A percentile compares a stretch with the other conserved stretches of the same genome.
Conservation (phyloP, 129 eudicot species). For the Glebionis coronaria region DNA sequence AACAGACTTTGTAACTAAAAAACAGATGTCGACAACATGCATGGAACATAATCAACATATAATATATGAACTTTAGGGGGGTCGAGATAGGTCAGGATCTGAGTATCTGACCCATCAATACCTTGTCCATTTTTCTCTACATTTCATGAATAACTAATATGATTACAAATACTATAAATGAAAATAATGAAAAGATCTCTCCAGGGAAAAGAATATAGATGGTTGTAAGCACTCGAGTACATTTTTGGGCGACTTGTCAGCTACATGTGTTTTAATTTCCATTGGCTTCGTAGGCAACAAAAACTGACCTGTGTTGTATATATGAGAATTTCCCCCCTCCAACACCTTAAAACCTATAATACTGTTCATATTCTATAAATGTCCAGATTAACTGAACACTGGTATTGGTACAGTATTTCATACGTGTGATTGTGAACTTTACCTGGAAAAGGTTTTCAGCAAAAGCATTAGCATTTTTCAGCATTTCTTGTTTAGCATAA, state of each 20-base stretch:
- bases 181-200: not conserved
- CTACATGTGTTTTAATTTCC: not conserved
- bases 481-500: constrained; percentile 43
- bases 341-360: constrained; percentile 7
- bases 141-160: not conserved
- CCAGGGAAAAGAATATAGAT: not conserved
- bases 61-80: not conserved
- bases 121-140: not conserved
- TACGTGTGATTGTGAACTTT: not conserved
- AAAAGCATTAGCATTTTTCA: constrained; percentile 57
- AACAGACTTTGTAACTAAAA: not conserved
- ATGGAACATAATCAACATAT: no score
- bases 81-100: not conserved
- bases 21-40: no score
- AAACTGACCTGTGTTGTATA: constrained; percentile 1
- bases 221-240: not conserved
- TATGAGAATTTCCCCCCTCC: not conserved
- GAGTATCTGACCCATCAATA: not conserved
- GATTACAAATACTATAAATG: not conserved
- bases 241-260: not conserved
- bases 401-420: not conserved
- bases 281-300: not conserved
- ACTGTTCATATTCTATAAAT: not conserved
- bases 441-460: constrained; percentile 69
- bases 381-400: not conserved